A percentile compares a stretch with the other conserved stretches of the same genome.
These are phyloP conservation scores for Waltiozyma sp. DNA, from an alignment of 1,139 yeast species.

Conservation along the genomic window DNA sequence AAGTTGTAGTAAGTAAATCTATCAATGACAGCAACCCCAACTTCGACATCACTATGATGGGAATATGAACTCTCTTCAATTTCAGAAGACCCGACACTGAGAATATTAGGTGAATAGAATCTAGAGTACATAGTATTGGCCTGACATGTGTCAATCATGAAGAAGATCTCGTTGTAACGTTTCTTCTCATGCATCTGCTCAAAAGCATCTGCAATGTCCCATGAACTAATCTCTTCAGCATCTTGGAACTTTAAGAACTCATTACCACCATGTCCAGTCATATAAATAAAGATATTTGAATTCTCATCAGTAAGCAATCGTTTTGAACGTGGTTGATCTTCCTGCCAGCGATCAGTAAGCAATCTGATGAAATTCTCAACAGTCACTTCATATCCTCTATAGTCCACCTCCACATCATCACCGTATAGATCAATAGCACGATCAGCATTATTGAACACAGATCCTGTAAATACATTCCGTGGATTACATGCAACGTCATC, in stretches of 20 bases:
- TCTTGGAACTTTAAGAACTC: constrained; percentile 96
- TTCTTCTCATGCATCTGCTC: constrained; percentile 95
- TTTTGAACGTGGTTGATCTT: constrained; percentile 74
- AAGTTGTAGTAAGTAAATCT: constrained; percentile 87
- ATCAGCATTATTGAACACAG: constrained; percentile 89
- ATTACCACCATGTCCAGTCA: constrained; percentile 99
- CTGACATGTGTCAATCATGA: constrained; percentile 98
- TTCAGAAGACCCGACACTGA: constrained; percentile 90
- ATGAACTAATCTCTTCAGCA: constrained; percentile 93
- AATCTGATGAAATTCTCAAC: constrained; percentile 89
- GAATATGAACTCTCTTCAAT: constrained; percentile 87
- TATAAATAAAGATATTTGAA: constrained; percentile 83
- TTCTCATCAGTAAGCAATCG: constrained; percentile 85
- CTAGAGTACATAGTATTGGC: constrained; percentile 96
- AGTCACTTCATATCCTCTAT: constrained; percentile 94
- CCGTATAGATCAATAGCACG: constrained; percentile 93
- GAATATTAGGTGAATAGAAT: constrained; percentile 83
- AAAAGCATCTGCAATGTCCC: constrained; percentile 95
- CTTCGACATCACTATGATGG: constrained; percentile 89
- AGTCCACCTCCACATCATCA: constrained; percentile 90
- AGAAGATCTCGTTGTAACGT: constrained; percentile 86
- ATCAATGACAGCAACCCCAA: constrained; percentile 97
- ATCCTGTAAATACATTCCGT: constrained; percentile 90
- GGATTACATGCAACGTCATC: constrained; percentile 98
- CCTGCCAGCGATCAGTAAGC: constrained; percentile 91